These are phyloP conservation scores for Inga oerstediana DNA, from an alignment of 306 rosid species.

Conservation along the genomic window DNA sequence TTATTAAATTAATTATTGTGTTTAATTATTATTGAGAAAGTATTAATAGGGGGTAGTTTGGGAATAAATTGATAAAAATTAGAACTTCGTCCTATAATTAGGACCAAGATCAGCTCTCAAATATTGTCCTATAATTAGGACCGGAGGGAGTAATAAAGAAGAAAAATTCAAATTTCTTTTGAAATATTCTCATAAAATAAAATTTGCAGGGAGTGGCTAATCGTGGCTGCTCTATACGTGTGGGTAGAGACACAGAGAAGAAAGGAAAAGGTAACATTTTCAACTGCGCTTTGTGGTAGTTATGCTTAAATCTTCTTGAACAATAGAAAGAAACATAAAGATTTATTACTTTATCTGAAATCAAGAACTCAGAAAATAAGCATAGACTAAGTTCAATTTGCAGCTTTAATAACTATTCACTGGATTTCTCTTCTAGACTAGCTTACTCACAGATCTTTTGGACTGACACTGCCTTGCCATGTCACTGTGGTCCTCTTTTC, in stretches of 20 bases:
- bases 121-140: no score
- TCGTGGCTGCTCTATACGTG: constrained; percentile 98
- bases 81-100: no score
- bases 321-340: background rate
- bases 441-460: background rate
- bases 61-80: no score
- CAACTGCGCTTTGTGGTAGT: background rate
- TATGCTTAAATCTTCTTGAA: background rate
- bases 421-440: background rate
- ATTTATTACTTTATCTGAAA: background rate
- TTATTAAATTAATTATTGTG: no score
- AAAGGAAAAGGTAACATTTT: constrained; percentile 75
- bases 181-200: constrained; percentile 35
- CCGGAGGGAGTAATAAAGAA: background rate
- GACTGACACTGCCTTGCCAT: background rate
- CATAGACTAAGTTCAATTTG: background rate
- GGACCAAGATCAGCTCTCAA: no score
- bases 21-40: no score
- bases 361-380: background rate
- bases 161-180: background rate
- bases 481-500: background rate
- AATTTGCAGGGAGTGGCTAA: constrained; percentile 92
- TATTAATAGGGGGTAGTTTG: no score
- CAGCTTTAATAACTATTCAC: background rate
- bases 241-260: constrained; percentile 92